Evolutionary conservation across 2,329 filamentous ascomycete genomes (phyloP).

Genomic region (Apiospora koreana): DNA sequence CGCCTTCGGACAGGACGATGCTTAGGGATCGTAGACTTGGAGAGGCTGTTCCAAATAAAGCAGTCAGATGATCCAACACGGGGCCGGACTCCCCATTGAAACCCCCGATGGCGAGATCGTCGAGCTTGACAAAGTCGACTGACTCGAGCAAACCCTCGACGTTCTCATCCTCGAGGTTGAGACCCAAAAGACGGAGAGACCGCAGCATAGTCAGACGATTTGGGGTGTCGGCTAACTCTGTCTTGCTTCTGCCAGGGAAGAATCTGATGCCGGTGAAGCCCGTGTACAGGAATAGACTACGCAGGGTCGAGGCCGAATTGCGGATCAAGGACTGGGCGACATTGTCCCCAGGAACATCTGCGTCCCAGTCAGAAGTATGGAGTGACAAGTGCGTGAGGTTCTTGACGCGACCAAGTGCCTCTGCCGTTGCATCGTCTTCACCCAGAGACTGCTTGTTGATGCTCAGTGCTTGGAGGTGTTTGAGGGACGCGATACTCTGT

Average conservation of each 20-base stretch:
- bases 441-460: not conserved
- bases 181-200: not conserved
- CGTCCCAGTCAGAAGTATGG: not conserved
- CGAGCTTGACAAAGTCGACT: not conserved
- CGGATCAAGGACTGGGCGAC: not conserved
- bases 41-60: not conserved
- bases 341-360: not conserved
- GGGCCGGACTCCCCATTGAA: too few relatives aligned
- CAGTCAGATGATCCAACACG: not conserved
- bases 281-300: not conserved
- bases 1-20: not conserved
- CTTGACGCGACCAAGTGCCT: slow-evolving; percentile 10
- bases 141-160: not conserved
- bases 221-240: too few relatives aligned
- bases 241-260: not conserved
- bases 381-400: slow-evolving; percentile 9
- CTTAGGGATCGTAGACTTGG: not conserved
- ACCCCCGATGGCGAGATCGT: not conserved
- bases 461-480: slow-evolving; percentile 12
- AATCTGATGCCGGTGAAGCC: not conserved
- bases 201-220: not conserved
- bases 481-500: slow-evolving; percentile 11
- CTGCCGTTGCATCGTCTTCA: not conserved
- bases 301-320: slow-evolving; percentile 13
- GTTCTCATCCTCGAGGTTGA: not conserved